These are phyloP conservation scores for Crithidia thermophila DNA, from an alignment of 208 protist genomes.

Conservation along the genomic window DNA sequence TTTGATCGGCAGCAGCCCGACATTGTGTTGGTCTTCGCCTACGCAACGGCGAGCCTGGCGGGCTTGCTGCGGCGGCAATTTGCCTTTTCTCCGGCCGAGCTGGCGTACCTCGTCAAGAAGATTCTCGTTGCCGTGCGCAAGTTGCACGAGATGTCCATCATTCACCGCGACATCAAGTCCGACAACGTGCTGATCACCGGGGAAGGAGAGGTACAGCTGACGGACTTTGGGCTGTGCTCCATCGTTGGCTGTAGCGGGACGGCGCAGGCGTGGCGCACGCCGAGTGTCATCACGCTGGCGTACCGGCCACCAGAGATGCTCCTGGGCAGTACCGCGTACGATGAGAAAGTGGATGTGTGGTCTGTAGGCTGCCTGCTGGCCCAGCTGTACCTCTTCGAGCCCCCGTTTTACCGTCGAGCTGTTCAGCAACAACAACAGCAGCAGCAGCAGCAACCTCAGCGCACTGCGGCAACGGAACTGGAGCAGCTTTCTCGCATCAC, in stretches of 20 bases:
- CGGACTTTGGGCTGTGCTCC: constrained; percentile 87
- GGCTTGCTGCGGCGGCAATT: constrained; percentile 68
- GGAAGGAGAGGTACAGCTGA: constrained; percentile 71
- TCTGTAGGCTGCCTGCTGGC: constrained; percentile 95
- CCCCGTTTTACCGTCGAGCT: constrained; percentile 73
- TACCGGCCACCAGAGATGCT: constrained; percentile 97
- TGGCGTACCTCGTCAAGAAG: constrained; percentile 84
- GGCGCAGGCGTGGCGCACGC: constrained; percentile 58
- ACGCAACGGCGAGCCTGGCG: constrained; percentile 69
- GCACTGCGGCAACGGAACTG: constrained; percentile 59
- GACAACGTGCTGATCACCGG: constrained; percentile 84
- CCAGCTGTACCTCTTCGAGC: constrained; percentile 93
- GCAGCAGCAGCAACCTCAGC: constrained; percentile 22
- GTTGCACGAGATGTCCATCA: constrained; percentile 87
- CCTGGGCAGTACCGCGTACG: constrained; percentile 85
- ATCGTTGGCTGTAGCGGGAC: constrained; percentile 31
- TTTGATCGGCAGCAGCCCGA: constrained; percentile 53
- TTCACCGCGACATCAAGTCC: constrained; percentile 92
- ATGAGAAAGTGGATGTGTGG: constrained; percentile 93
- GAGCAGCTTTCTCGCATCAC: constrained; percentile 77
- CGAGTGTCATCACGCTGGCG: constrained; percentile 94
- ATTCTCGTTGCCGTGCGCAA: constrained; percentile 60
- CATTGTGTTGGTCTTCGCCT: constrained; percentile 84
- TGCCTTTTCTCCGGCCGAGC: constrained; percentile 53
- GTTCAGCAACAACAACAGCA: constrained; percentile 19